Percentiles rank a stretch among this genome's conserved stretches.
phyloP scores from a whole-genome alignment of 352 stramenopile species.

The Phytophthora pseudosyringae region DNA sequence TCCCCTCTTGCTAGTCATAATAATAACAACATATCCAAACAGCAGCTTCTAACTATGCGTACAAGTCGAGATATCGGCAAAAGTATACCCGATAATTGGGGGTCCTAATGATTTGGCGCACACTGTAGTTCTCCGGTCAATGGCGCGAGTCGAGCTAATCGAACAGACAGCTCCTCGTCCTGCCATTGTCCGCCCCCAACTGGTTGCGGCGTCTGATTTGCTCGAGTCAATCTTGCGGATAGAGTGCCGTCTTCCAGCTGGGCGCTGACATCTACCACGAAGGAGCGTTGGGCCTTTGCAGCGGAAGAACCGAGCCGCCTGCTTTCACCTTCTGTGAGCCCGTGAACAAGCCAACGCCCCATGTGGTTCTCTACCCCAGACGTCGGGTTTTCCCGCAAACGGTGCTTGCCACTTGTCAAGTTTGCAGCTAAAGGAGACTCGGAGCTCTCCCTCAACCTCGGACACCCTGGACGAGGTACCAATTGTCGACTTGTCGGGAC shows the following conservation, averaged over 20 bases:
- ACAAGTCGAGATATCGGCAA: no score
- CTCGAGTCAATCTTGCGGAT: constrained; percentile 4
- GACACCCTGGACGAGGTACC: constrained; percentile 25
- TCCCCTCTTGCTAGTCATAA: no score
- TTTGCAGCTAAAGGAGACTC: constrained; percentile 17
- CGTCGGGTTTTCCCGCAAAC: constrained; percentile 7
- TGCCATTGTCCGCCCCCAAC: constrained; percentile 6
- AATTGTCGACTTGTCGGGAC: constrained; percentile 26
- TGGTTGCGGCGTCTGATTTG: constrained; percentile 4
- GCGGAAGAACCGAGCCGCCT: constrained; percentile 8
- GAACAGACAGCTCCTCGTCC: constrained; percentile 1
- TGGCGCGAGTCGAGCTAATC: constrained; percentile 1
- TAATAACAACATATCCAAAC: no score
- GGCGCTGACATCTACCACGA: constrained; percentile 16
- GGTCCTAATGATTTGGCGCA: no score
- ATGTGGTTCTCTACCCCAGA: constrained; percentile 19
- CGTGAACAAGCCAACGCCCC: constrained; percentile 26
- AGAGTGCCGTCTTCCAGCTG: constrained; percentile 19
- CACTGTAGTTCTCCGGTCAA: background rate
- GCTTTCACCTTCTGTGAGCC: constrained; percentile 12
- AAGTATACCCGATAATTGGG: no score
- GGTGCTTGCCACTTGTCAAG: constrained; percentile 22
- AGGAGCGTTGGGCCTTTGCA: constrained; percentile 2
- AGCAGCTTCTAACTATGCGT: no score
- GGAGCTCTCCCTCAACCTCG: background rate